These are phyloP conservation scores for Dactylellina cionopaga DNA, from an alignment of 2,329 filamentous ascomycete genomes.

Conservation along the genomic window DNA sequence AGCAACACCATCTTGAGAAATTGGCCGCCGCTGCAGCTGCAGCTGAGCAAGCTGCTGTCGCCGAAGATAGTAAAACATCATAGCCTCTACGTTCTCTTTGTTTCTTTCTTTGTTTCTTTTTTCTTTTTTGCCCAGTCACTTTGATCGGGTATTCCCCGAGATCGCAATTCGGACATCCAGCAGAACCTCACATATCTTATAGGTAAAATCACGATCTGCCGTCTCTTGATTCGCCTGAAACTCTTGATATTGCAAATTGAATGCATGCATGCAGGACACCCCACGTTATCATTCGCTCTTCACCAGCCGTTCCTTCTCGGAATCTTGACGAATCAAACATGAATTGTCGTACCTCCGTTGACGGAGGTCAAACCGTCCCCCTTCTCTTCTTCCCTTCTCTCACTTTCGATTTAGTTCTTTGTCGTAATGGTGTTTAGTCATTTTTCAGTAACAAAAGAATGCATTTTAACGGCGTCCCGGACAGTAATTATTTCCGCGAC, in stretches of 20 bases:
- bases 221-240: too few species aligned
- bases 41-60: constrained; percentile 59
- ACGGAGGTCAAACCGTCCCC: constrained; percentile 31
- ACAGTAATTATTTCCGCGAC: constrained; percentile 3
- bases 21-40: constrained; percentile 56
- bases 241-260: too few species aligned
- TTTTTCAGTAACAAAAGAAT: too few species aligned
- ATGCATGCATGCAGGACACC: too few species aligned
- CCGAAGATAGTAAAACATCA: constrained; percentile 54
- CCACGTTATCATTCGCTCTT: too few species aligned
- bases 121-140: too few species aligned
- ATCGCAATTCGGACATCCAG: too few species aligned
- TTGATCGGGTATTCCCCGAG: too few species aligned
- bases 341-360: constrained; percentile 50
- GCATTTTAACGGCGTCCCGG: constrained; percentile 31
- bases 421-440: neutral
- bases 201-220: too few species aligned
- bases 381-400: constrained; percentile 55
- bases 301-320: too few species aligned
- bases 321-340: too few species aligned
- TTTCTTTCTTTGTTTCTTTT: constrained; percentile 53
- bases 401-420: constrained; percentile 60
- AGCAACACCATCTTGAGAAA: constrained; percentile 44
- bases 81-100: constrained; percentile 9
- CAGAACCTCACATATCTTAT: too few species aligned